phyloP scores from a whole-genome alignment of 176 grass and related monocot species.

The Zea luxurians region DNA sequence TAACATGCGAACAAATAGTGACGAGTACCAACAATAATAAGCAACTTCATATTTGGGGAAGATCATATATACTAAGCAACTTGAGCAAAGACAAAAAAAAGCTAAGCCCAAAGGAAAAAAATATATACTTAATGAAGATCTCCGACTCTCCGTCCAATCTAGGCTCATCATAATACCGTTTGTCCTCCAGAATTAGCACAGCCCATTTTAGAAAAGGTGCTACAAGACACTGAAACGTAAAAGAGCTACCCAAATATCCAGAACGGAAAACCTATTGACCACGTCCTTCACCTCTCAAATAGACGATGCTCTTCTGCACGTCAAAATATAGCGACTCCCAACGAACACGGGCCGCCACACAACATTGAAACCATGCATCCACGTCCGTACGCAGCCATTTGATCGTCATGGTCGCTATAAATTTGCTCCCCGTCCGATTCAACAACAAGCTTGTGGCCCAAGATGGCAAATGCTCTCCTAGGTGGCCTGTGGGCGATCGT shows the following conservation, averaged over 20 bases:
- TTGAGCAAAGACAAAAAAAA: background rate
- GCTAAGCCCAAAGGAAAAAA: background rate
- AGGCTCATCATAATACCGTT: background rate
- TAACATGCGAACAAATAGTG: background rate
- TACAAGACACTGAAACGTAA: background rate
- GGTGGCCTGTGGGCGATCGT: conserved; percentile 55
- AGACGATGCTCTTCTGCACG: conserved; percentile 7
- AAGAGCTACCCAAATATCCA: background rate
- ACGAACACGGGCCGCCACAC: conserved; percentile 21
- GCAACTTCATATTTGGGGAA: background rate
- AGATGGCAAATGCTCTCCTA: conserved; percentile 55
- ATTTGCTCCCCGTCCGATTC: background rate
- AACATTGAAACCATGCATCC: conserved; percentile 3
- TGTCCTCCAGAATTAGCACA: background rate
- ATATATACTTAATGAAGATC: background rate
- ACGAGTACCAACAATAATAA: background rate
- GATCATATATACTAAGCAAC: background rate
- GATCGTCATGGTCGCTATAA: conserved; percentile 20
- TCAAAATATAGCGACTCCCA: conserved; percentile 11
- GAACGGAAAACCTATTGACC: conserved; percentile 25
- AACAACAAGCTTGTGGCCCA: conserved; percentile 24
- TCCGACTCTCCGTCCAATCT: background rate
- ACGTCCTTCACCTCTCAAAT: conserved; percentile 26
- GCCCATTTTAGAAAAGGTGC: background rate
- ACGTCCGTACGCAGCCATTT: background rate